Percentiles rank a stretch among this genome's conserved stretches.
Conservation (phyloP, 345 rosid species). For the Punica granatum region DNA sequence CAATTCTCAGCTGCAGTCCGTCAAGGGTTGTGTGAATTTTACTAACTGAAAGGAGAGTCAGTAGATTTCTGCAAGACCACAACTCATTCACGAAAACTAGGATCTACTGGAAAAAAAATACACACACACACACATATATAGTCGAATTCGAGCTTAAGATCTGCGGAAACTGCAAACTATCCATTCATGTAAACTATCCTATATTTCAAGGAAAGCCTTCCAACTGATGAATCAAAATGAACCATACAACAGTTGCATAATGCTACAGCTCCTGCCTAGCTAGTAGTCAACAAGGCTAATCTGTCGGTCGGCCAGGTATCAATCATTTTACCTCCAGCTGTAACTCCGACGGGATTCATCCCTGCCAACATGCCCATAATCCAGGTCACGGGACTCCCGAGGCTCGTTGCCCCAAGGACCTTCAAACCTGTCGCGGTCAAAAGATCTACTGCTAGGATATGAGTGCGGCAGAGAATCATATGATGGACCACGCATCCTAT, state of each 20-base stretch:
- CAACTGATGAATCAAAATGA: neutral
- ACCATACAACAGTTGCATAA: neutral
- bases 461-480: conserved; percentile 24
- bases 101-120: no score
- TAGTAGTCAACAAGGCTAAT: neutral
- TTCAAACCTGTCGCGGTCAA: conserved; percentile 16
- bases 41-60: no score
- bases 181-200: neutral
- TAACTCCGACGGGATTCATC: conserved; percentile 16
- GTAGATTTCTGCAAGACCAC: no score
- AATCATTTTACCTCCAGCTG: conserved; percentile 20
- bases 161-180: no score
- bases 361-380: conserved; percentile 14
- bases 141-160: no score
- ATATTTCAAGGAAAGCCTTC: neutral
- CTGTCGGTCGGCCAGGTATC: neutral
- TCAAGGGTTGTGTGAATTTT: no score
- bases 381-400: conserved; percentile 8
- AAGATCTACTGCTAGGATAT: neutral
- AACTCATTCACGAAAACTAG: no score
- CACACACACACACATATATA: no score
- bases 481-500: conserved; percentile 10
- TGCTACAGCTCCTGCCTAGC: neutral
- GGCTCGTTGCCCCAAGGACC: conserved; percentile 10
- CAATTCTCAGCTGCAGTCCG: no score